Conservation (phyloP, 306 rosid genomes). For the Cicer bijugum region DNA sequence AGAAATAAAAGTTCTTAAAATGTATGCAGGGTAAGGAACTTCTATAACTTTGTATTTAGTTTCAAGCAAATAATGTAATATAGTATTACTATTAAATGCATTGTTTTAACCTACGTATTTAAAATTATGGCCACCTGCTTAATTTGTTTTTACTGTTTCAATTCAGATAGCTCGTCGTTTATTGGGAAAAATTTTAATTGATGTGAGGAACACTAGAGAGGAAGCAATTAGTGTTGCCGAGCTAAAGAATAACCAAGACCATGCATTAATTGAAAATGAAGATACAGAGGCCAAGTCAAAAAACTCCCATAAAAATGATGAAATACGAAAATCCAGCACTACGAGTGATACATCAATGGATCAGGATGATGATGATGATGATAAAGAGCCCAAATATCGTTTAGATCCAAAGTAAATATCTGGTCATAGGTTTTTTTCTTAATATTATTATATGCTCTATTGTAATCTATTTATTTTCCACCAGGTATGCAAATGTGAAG, state of each 20-base stretch:
- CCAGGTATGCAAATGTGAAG: slow-evolving; percentile 97
- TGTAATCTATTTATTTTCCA: slow-evolving; percentile 42
- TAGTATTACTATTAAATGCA: slow-evolving; percentile 25
- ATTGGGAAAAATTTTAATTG: slow-evolving; percentile 92
- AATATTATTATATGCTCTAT: slow-evolving; percentile 15
- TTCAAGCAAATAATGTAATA: slow-evolving; percentile 17
- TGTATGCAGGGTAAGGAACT: slow-evolving; percentile 33
- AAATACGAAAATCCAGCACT: slow-evolving; percentile 54
- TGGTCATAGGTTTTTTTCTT: slow-evolving; percentile 20
- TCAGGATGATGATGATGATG: slow-evolving; percentile 95
- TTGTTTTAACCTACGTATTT: slow-evolving; percentile 6
- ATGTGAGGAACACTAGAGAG: slow-evolving; percentile 92
- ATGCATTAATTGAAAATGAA: slow-evolving; percentile 58
- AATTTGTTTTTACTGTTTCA: slow-evolving; percentile 42
- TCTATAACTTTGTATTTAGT: slow-evolving; percentile 24
- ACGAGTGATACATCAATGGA: slow-evolving; percentile 67
- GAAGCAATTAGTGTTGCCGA: slow-evolving; percentile 94
- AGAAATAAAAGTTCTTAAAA: slow-evolving; percentile 25
- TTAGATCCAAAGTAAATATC: slow-evolving; percentile 84
- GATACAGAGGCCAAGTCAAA: slow-evolving; percentile 62
- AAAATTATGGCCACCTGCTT: slow-evolving; percentile 37
- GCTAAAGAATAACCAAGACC: slow-evolving; percentile 71
- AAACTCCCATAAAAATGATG: slow-evolving; percentile 66
- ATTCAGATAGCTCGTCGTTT: slow-evolving; percentile 93
- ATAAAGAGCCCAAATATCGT: slow-evolving; percentile 94